A percentile compares a stretch with the other conserved stretches of the same genome.
Conservation (phyloP, 1,284 basidiomycete species). For the Chiua sp. region DNA sequence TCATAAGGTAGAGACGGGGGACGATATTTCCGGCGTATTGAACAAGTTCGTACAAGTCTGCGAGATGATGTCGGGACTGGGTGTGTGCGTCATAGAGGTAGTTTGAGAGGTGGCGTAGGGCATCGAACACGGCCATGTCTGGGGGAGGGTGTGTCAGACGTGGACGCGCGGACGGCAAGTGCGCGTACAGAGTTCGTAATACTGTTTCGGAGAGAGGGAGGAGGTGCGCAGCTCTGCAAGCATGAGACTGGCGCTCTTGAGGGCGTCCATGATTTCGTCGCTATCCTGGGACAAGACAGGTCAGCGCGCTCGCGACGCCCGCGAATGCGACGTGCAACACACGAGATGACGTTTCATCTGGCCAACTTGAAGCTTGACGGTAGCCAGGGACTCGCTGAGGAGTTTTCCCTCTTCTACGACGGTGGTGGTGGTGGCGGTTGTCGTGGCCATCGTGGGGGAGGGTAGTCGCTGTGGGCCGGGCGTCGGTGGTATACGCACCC, state of each 20-base stretch:
- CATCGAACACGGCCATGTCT: conserved; percentile 98
- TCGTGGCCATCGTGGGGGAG: conserved; percentile 28
- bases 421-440: conserved; percentile 18
- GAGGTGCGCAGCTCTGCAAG: conserved; percentile 93
- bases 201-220: conserved; percentile 92
- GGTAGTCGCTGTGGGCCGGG: neutral
- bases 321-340: conserved; percentile 38
- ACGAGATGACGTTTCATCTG: conserved; percentile 95
- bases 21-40: conserved; percentile 97
- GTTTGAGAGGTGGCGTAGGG: conserved; percentile 90
- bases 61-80: conserved; percentile 88
- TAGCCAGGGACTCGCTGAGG: conserved; percentile 81
- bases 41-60: conserved; percentile 96
- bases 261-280: conserved; percentile 96
- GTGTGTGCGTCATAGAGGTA: conserved; percentile 95
- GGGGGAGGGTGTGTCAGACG: conserved; percentile 4
- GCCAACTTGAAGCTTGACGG: conserved; percentile 91
- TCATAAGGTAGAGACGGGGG: conserved; percentile 95
- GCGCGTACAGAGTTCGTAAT: conserved; percentile 93
- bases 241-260: conserved; percentile 96
- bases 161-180: neutral
- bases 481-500: neutral
- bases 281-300: conserved; percentile 61
- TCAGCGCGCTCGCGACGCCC: conserved; percentile 2
- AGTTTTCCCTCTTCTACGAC: conserved; percentile 76